Conservation (phyloP, 352 stramenopile species). For the Phytophthora vignae region DNA sequence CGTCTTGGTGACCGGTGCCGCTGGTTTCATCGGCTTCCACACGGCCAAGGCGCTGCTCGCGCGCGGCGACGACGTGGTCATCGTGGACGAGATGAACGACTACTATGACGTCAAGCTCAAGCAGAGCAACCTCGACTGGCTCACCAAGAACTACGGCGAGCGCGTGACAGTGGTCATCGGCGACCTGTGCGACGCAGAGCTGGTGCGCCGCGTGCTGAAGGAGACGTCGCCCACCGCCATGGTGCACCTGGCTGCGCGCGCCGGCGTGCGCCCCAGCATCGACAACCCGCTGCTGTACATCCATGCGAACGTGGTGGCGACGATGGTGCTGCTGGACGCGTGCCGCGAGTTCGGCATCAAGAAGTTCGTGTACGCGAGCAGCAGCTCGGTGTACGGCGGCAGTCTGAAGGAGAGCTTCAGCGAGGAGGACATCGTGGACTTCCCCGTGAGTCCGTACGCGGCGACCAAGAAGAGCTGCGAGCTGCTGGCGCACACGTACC, state of each 20-base stretch:
- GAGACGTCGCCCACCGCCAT: constrained; percentile 87
- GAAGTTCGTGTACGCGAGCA: constrained; percentile 97
- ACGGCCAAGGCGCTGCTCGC: constrained; percentile 90
- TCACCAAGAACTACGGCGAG: constrained; percentile 64
- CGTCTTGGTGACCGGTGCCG: constrained; percentile 92
- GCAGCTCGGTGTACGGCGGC: constrained; percentile 95
- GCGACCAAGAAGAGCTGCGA: constrained; percentile 98
- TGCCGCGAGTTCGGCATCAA: constrained; percentile 88
- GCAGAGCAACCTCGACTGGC: constrained; percentile 93
- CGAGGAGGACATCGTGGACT: constrained; percentile 91
- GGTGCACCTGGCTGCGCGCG: constrained; percentile 96
- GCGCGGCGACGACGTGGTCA: constrained; percentile 93
- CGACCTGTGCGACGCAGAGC: constrained; percentile 94
- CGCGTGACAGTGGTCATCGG: constrained; percentile 87
- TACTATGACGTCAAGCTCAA: constrained; percentile 99
- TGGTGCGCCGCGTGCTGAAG: constrained; percentile 92
- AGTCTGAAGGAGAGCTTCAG: constrained; percentile 93
- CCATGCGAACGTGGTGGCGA: constrained; percentile 96
- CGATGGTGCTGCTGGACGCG: constrained; percentile 94
- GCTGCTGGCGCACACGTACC: constrained; percentile 97
- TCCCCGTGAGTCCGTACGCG: constrained; percentile 96
- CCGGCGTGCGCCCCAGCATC: constrained; percentile 97
- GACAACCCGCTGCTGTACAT: constrained; percentile 98
- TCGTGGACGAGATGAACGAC: constrained; percentile 99
- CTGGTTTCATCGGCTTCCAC: constrained; percentile 98